Base-by-base conservation (phyloP, 106 monocot species). In the Dactylorhiza incarnata region DNA sequence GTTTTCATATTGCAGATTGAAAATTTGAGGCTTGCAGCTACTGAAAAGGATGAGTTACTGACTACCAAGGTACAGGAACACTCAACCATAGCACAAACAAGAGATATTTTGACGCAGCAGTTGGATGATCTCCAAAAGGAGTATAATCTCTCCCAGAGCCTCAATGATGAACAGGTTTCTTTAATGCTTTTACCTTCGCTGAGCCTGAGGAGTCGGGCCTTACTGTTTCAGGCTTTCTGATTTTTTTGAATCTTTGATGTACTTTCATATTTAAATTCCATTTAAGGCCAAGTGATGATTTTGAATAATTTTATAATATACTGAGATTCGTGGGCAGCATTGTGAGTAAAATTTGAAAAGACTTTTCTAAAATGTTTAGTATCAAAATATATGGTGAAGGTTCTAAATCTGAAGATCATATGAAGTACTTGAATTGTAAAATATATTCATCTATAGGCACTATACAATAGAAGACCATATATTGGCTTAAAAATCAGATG, bases 121-220 rank as follows among this genome's bases (percentile, higher is more conserved):
- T 52, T 90, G 45, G 79, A 45, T 54, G 75, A 90, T 69, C 63
- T 93, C 15, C 82, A 84, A 76, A 81, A 71, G 63, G 86, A 85
- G 71, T 82, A 90, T 22, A 68, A 82, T 75, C 73, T 81, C 72
- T 87, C 86, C 65, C 79, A 82, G n/a, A 79, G 23, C 19, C 65
- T 81, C 61, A 76, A 86, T 10, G 46, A 78, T 58, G 81, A 91
- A 67, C 84, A 89, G 94, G 94, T 91, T 51, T 43, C 15, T 26
- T 59, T 58, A 43, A 62, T 59, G 45, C 45, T 78, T 53, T 16
- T 45, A 15, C 10, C 44, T 9, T 55, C 9, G 23, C 48, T 22
- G 9, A 47, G 6, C 37, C 37, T 37, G 37, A 37, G 37, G 37
- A 37, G 4, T 20, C 19, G 5, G 3, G 14, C 24, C 16, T 26